These are phyloP conservation scores for Brassica cretica DNA, from an alignment of 345 rosid genomes.

Conservation along the genomic window DNA sequence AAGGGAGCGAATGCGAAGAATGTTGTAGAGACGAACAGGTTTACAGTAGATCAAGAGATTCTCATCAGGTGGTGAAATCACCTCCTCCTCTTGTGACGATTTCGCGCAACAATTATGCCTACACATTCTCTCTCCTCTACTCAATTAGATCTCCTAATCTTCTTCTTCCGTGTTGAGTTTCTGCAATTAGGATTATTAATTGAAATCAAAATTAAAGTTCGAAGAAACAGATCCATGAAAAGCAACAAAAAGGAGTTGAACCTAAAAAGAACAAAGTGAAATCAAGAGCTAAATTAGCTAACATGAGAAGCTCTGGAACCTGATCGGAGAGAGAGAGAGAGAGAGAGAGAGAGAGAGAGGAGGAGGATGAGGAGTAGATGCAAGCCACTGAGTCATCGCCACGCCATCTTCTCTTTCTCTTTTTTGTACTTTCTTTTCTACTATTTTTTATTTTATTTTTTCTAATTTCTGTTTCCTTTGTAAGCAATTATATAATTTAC, in stretches of 20 bases:
- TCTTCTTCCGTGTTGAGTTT: neutral
- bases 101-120: neutral
- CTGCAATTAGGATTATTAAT: neutral
- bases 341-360: neutral
- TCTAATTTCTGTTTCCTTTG: neutral
- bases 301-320: neutral
- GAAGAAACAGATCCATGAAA: neutral
- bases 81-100: neutral
- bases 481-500: no score
- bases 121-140: neutral
- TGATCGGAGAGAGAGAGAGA: neutral
- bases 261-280: neutral
- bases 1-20: conserved; percentile 46
- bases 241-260: neutral
- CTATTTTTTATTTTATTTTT: neutral
- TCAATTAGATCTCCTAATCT: neutral
- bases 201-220: neutral
- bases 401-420: neutral
- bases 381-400: neutral
- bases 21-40: neutral
- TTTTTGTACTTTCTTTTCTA: neutral
- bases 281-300: neutral
- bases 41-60: neutral
- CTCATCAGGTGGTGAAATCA: conserved; percentile 1
- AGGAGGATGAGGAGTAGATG: neutral